A percentile compares a stretch with the other conserved stretches of the same genome.
phyloP scores from a whole-genome alignment of 1,284 basidiomycete genomes.

The Phylloporus gajari region DNA sequence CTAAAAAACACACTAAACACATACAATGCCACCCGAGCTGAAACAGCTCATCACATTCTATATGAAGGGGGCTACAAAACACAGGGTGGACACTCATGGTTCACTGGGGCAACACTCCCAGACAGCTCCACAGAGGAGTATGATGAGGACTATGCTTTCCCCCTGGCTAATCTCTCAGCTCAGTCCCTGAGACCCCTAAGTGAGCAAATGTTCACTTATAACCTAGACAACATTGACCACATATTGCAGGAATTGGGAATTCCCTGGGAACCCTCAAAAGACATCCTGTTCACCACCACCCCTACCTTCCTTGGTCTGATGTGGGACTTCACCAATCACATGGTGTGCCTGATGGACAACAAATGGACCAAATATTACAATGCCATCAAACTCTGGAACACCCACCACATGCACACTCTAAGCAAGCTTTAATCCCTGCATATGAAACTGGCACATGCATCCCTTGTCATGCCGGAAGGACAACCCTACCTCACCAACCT shows the following conservation, averaged over 20 bases:
- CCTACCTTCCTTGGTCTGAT: neutral
- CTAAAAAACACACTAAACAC: neutral
- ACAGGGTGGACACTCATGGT: slow-evolving; percentile 15
- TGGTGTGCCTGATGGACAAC: neutral
- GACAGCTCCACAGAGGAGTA: slow-evolving; percentile 3
- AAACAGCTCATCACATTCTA: no score
- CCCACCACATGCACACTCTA: neutral
- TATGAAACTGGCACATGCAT: slow-evolving; percentile 9
- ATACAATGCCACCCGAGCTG: no score
- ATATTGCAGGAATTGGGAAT: neutral
- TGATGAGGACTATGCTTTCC: slow-evolving; percentile 6
- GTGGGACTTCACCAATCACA: neutral
- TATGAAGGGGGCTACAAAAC: neutral
- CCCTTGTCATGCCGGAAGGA: neutral
- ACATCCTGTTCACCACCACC: neutral
- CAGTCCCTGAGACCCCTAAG: neutral
- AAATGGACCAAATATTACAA: neutral
- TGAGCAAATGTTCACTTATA: neutral
- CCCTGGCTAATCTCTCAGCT: neutral
- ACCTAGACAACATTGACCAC: neutral
- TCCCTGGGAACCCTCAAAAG: slow-evolving; percentile 1
- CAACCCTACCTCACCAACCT: neutral
- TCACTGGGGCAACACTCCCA: fast-evolving
- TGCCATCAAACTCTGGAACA: neutral
- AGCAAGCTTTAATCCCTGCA: slow-evolving; percentile 1